A percentile compares a stretch with the other conserved stretches of the same genome.
These are phyloP conservation scores for Chrysosphaeria jannelii DNA, from an alignment of 2,329 filamentous ascomycete species.

Conservation along the genomic window DNA sequence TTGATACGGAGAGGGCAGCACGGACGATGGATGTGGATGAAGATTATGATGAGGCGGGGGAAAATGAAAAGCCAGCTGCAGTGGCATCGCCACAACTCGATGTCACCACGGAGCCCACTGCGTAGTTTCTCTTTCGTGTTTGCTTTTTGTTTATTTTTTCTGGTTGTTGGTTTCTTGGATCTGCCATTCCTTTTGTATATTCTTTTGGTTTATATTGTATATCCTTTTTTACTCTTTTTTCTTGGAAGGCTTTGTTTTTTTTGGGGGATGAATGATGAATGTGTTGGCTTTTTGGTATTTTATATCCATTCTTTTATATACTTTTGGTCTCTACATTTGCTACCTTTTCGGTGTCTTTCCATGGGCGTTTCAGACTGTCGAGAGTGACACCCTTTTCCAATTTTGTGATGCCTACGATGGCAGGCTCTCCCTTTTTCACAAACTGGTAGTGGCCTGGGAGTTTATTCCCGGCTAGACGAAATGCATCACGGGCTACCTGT, in stretches of 20 bases:
- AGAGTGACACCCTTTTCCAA: slow-evolving; percentile 51
- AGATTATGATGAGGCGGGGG: slow-evolving; percentile 81
- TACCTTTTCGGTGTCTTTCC: slow-evolving; percentile 11
- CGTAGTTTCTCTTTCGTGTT: background rate
- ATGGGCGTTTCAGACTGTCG: slow-evolving; percentile 55
- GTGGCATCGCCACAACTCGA: slow-evolving; percentile 1
- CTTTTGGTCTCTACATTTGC: background rate
- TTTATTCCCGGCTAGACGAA: slow-evolving; percentile 81
- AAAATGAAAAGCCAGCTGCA: slow-evolving; percentile 31
- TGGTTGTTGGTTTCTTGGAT: no score
- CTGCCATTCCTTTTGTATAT: background rate
- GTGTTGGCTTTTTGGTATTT: background rate
- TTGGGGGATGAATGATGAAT: no score
- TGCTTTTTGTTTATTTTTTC: background rate
- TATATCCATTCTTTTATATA: background rate
- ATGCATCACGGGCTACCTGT: slow-evolving; percentile 76
- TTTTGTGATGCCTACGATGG: slow-evolving; percentile 81
- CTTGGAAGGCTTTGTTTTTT: no score
- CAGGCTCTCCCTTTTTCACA: slow-evolving; percentile 68
- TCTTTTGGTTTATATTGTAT: background rate
- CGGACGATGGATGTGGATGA: slow-evolving; percentile 94
- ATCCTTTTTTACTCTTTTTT: background rate
- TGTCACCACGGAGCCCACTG: background rate
- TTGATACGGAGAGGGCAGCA: slow-evolving; percentile 56
- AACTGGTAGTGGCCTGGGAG: slow-evolving; percentile 80